Conservation (phyloP, 208 protist species). For the Trypanosomatidae sp. region DNA sequence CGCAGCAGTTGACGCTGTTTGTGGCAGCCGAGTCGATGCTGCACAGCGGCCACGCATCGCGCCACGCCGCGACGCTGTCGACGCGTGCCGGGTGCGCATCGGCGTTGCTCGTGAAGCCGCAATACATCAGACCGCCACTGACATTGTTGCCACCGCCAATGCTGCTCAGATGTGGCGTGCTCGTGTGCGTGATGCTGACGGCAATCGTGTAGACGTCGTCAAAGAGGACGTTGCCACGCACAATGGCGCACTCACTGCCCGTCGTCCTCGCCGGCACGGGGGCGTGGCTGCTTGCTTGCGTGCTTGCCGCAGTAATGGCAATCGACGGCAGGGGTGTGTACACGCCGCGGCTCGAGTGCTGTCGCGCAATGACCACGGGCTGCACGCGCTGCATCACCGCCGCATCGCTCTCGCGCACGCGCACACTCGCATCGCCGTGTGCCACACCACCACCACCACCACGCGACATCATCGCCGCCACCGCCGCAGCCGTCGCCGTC, state of each 20-base stretch:
- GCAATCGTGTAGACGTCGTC: conserved; percentile 40
- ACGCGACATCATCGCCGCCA: too few species aligned
- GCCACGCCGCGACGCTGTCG: conserved; percentile 45
- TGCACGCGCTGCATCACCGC: conserved; percentile 11
- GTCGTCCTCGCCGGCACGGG: too few species aligned
- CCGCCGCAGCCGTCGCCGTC: too few species aligned
- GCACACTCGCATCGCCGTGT: background rate
- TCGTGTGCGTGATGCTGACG: conserved; percentile 41
- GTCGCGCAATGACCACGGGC: conserved; percentile 39
- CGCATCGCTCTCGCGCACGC: background rate
- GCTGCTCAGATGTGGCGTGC: background rate
- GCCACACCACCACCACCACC: background rate
- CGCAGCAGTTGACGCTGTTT: conserved; percentile 78
- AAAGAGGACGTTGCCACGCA: conserved; percentile 48
- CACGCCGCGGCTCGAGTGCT: conserved; percentile 43
- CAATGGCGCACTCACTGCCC: conserved; percentile 18
- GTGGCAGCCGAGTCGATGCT: conserved; percentile 43
- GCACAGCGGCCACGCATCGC: conserved; percentile 76
- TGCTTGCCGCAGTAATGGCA: conserved; percentile 28
- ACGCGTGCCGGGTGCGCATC: conserved; percentile 19
- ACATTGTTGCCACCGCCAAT: background rate
- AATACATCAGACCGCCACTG: conserved; percentile 32
- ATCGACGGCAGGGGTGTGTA: conserved; percentile 63
- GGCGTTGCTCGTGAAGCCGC: conserved; percentile 63
- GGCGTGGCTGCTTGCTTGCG: too few species aligned